Percentiles rank a stretch among this genome's conserved stretches.
Evolutionary conservation across 352 stramenopile species (phyloP).

Genomic region (Globisporangium recalcitrans): DNA sequence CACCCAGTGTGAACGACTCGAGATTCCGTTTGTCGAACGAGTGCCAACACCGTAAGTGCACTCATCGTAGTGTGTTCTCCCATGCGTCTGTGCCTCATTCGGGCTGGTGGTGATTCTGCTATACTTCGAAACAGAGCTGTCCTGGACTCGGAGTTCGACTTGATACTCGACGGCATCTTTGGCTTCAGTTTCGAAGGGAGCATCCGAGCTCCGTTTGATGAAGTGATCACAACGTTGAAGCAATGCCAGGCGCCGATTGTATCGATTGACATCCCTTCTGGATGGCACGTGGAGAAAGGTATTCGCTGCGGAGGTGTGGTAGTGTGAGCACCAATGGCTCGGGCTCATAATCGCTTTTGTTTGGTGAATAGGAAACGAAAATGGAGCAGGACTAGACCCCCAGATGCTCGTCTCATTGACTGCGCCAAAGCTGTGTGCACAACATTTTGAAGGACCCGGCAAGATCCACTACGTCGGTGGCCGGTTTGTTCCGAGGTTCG

Average conservation of each 20-base stretch:
- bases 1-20: slow-evolving; percentile 65
- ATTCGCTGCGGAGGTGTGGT: neutral
- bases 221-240: slow-evolving; percentile 73
- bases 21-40: slow-evolving; percentile 76
- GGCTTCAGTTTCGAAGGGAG: slow-evolving; percentile 95
- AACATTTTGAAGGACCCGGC: slow-evolving; percentile 75
- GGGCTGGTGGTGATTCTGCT: neutral
- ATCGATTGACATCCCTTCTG: slow-evolving; percentile 97
- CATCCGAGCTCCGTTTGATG: slow-evolving; percentile 88
- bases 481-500: slow-evolving; percentile 91
- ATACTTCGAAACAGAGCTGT: slow-evolving; percentile 20
- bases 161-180: slow-evolving; percentile 99
- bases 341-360: neutral
- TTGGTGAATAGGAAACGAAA: slow-evolving; percentile 52
- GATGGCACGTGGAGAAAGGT: slow-evolving; percentile 95
- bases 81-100: neutral
- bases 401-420: slow-evolving; percentile 97
- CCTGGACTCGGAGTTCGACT: slow-evolving; percentile 65
- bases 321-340: neutral
- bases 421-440: slow-evolving; percentile 92
- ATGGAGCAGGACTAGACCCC: slow-evolving; percentile 75
- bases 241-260: slow-evolving; percentile 79
- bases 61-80: neutral
- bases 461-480: slow-evolving; percentile 95
- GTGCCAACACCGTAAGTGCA: slow-evolving; percentile 29